Evolutionary conservation across 2,329 filamentous ascomycete genomes (phyloP).

Genomic region (Penicillium digitatum): DNA sequence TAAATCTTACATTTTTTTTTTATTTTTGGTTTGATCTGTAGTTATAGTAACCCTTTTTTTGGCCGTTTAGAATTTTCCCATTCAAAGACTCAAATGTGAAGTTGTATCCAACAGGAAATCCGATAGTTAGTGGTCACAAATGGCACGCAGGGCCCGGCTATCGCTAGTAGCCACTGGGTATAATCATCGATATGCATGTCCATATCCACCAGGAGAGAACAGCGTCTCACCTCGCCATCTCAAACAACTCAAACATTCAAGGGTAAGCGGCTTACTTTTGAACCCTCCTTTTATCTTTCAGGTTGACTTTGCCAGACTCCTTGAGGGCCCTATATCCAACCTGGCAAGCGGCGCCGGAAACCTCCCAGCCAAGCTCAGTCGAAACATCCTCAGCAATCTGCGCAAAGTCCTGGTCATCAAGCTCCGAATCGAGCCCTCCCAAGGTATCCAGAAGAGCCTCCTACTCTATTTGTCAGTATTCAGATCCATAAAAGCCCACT

Average conservation of each 20-base stretch:
- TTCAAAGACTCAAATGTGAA: neutral
- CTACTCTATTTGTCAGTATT: neutral
- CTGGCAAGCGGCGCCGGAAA: neutral
- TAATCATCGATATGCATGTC: neutral
- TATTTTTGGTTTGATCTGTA: neutral
- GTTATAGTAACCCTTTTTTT: neutral
- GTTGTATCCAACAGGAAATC: neutral
- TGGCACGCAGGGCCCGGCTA: neutral
- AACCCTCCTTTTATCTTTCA: neutral
- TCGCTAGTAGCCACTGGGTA: neutral
- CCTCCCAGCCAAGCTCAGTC: neutral
- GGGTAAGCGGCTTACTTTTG: neutral
- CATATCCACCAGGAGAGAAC: neutral
- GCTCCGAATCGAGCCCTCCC: neutral
- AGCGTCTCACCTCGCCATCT: neutral
- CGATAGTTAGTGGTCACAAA: neutral
- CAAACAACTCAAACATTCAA: neutral
- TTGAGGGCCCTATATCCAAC: neutral
- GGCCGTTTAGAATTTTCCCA: neutral
- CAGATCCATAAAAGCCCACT: neutral
- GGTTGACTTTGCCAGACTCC: neutral
- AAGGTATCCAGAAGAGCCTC: neutral
- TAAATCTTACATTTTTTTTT: neutral
- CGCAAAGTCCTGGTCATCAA: neutral
- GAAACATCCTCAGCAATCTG: neutral